Evolutionary conservation across 1,284 basidiomycete species (phyloP).

Genomic region (Ceratobasidium sp.): DNA sequence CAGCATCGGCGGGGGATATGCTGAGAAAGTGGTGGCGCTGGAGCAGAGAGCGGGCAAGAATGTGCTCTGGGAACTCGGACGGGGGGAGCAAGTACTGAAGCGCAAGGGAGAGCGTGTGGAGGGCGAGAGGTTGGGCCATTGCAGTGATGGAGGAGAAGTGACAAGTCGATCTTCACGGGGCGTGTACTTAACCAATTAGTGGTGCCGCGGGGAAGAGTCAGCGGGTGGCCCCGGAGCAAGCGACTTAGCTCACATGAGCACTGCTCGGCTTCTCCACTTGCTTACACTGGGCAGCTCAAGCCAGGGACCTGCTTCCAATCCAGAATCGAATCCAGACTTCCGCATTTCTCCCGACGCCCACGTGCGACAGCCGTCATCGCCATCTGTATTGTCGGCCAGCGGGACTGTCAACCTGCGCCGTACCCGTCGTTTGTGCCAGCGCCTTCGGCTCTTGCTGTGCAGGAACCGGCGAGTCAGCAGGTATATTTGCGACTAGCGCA

Average conservation of each 20-base stretch:
- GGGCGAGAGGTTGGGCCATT: constrained; percentile 41
- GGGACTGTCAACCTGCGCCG: neutral
- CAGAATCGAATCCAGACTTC: neutral
- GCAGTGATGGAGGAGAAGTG: constrained; percentile 9
- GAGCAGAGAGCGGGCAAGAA: constrained; percentile 45
- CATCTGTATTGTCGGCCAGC: neutral
- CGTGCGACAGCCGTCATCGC: constrained; percentile 3
- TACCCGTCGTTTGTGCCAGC: constrained; percentile 15
- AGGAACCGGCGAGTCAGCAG: neutral
- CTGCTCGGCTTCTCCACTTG: constrained; percentile 8
- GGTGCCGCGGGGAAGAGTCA: constrained; percentile 11
- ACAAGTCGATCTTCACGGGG: constrained; percentile 1
- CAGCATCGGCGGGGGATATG: constrained; percentile 45
- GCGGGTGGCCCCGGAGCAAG: constrained; percentile 42
- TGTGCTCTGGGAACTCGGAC: constrained; percentile 44
- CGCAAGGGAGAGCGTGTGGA: constrained; percentile 45
- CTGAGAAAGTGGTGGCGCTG: constrained; percentile 48
- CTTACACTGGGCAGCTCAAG: constrained; percentile 21
- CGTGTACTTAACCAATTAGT: constrained; percentile 6
- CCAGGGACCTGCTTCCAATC: constrained; percentile 18
- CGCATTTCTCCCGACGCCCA: constrained; percentile 28
- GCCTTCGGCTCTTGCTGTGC: neutral
- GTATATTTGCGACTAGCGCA: neutral
- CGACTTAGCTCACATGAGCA: constrained; percentile 25
- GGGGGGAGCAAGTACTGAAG: constrained; percentile 48